Base-by-base conservation (phyloP, 1,284 basidiomycete genomes). In the Moesziomyces globuligerus region DNA sequence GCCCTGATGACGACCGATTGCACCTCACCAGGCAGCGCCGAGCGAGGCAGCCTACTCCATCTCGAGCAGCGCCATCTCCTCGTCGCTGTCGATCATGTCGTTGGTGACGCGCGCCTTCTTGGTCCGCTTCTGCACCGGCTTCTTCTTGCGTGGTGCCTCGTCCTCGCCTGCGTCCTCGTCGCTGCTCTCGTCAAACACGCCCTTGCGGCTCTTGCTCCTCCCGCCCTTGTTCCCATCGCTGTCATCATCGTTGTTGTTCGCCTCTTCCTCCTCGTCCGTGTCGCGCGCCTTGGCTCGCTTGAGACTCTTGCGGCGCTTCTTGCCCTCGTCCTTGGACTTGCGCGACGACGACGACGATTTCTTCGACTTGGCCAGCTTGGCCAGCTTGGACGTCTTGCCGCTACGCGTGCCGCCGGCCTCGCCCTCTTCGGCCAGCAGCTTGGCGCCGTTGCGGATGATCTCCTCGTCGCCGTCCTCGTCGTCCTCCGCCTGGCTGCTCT, bases 21-120 rank as follows among this genome's bases (percentile, higher is more conserved):
- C n/a, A n/a, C n/a, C n/a, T n/a, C n/a, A n/a, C n/a, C n/a, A n/a
- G 18, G n/a, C 37, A 39, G n/a, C 8, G 18, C n/a, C 18, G 37
- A 20, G 18, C n/a, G 18, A 39, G 20, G 20, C 13, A 13, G 7
- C 17, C 25, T 47, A 69, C 26, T 64, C 66, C 59, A 69, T 62
- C 18, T 62, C 60, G 10, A 71, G 53, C 29, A 74, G 45, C 28
- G 55, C 66, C 72, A 76, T 73, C 67, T 79, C 76, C 51, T 79
- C 76, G 44, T 79, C 76, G 23, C 69, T 73, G 32, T 79, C 75
- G 48, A 80, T 80, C 24, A 74, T 66, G 39, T 76, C 78, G 52
- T 75, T 73, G 39, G 60, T 70, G 17, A 56, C 60, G 7, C 49
- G 48, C 6, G 54, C 52, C 58, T 65, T 68, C 48, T 72, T 68